Evolutionary conservation across 345 rosid species (phyloP).

Genomic region (Linum lewisii): DNA sequence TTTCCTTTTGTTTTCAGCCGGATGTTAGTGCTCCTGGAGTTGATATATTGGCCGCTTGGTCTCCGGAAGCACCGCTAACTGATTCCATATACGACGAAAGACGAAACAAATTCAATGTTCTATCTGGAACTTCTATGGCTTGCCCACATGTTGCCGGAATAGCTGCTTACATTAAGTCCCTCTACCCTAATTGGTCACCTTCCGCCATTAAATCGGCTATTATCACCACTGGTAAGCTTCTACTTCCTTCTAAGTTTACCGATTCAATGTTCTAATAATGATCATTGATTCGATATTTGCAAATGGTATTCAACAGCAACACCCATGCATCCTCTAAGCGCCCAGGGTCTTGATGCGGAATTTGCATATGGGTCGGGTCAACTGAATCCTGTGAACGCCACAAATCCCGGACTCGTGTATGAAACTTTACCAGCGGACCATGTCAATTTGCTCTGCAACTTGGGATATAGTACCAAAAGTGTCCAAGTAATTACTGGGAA

Average conservation of each 20-base stretch:
- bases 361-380: conserved; percentile 11
- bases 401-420: too few species aligned
- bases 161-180: conserved; percentile 12
- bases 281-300: background rate
- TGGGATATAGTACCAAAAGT: background rate
- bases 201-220: too few species aligned
- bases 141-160: conserved; percentile 31
- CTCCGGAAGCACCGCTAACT: conserved; percentile 4
- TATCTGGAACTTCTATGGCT: conserved; percentile 41
- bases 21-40: conserved; percentile 34
- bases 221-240: background rate
- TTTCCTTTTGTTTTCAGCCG: conserved; percentile 15
- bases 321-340: conserved; percentile 21
- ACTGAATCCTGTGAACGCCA: conserved; percentile 5
- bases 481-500: background rate
- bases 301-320: conserved; percentile 19
- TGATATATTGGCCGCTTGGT: conserved; percentile 29
- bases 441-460: conserved; percentile 1
- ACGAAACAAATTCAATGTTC: conserved; percentile 16
- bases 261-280: too few species aligned
- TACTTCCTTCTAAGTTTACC: too few species aligned
- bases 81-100: conserved; percentile 11
- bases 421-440: conserved; percentile 8
- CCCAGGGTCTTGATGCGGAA: background rate
- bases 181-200: conserved; percentile 39